Base-by-base conservation (phyloP, 2,329 filamentous ascomycete genomes). In the Niveomyces coronatus region DNA sequence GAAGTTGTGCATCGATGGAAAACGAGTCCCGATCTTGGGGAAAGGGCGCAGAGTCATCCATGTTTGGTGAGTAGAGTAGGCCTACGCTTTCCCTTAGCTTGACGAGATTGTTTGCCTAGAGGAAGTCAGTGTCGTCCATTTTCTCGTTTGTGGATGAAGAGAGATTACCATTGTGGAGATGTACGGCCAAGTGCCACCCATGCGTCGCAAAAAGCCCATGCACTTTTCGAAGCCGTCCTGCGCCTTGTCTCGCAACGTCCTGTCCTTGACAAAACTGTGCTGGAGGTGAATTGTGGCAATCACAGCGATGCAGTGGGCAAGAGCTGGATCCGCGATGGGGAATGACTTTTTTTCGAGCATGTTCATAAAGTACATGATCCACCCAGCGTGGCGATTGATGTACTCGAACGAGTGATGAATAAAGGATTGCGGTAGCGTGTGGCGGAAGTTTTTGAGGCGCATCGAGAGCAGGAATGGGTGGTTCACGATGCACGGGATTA, bases 221-320 rank as follows among this genome's bases (percentile, higher is more conserved):
- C 53, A 55, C 14, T 50, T 54, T 2, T 54, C 50, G 20, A 52
- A 53, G 1, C 50, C 52, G 2, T 44, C 17, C 9, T 52, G 44
- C 1, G 53, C 49, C 20, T 50, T 53, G 3, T 48, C 42, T 1
- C 47, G 32, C 2, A 54, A 42, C 2, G 35, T 6, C 3, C 23
- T 18, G 23, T 54, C 50, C 14, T 49, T 31, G 2, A 67, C 64
- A 38, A 70, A 72, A 43, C 67, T 71, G 23, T 71, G 62, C 44
- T 73, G 69, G 3, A 73, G 48, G 44, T 69, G 68, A 24, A 73
- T 71, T 3, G 68, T 73, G 1, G 68, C 68, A 4, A 71, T 64
- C 3, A 72, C 63, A 1, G 65, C 67, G 3, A 66, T 67, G 38
- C 67, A 67, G 29, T 72, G 68, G 2, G 62, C 52, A 13, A 55